Conservation (phyloP, 1,284 basidiomycete genomes). For the Microbotryum intermedium region DNA sequence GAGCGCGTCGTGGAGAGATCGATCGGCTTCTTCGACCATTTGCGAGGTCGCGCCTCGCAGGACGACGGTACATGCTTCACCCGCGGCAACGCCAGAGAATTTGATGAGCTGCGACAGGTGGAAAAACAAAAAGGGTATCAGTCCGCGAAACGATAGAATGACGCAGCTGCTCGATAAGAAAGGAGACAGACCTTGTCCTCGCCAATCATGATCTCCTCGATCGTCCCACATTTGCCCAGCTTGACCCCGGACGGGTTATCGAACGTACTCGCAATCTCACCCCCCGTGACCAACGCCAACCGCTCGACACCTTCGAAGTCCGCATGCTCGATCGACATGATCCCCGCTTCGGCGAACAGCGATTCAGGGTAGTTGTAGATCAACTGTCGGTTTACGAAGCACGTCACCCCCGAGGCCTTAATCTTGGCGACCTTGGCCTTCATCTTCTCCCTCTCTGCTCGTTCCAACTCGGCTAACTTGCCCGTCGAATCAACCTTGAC, state of each 20-base stretch:
- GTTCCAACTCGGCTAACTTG: conserved; percentile 94
- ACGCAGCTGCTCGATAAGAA: not conserved
- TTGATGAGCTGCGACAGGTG: conserved; percentile 69
- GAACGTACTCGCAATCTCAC: conserved; percentile 95
- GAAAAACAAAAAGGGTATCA: not conserved
- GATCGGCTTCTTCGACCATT: conserved; percentile 98
- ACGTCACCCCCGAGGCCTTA: conserved; percentile 89
- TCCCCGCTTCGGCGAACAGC: conserved; percentile 83
- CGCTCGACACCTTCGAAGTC: conserved; percentile 99
- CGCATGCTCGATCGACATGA: conserved; percentile 95
- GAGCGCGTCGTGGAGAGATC: conserved; percentile 93
- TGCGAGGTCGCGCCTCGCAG: conserved; percentile 92
- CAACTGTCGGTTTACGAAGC: conserved; percentile 96
- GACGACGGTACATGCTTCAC: conserved; percentile 98
- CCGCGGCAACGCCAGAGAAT: conserved; percentile 96
- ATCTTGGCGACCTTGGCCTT: conserved; percentile 95
- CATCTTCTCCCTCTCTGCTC: conserved; percentile 98
- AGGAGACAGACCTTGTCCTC: conserved; percentile 74
- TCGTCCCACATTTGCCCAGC: conserved; percentile 84
- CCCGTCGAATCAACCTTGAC: conserved; percentile 93
- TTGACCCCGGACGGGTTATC: conserved; percentile 88
- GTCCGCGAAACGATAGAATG: not conserved
- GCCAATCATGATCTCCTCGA: conserved; percentile 99
- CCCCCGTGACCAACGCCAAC: conserved; percentile 89
- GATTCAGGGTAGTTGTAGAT: conserved; percentile 99